phyloP scores from a whole-genome alignment of 176 grass and related monocot genomes.

The Triticum monococcum region DNA sequence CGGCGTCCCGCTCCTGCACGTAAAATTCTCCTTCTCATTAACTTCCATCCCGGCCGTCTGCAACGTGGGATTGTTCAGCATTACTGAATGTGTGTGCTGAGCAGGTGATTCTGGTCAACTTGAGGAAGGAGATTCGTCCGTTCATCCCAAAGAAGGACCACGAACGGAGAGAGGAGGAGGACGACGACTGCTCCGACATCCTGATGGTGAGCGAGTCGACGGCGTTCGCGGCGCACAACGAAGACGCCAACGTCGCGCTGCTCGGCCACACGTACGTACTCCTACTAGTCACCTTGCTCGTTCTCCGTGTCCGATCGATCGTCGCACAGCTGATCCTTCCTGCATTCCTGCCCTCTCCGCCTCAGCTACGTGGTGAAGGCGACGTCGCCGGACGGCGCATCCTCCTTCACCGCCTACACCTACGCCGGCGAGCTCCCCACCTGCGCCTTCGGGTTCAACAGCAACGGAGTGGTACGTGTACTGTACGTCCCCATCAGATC shows the following conservation, averaged over 20 bases:
- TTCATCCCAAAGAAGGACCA: slow-evolving; percentile 38
- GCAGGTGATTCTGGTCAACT: slow-evolving; percentile 73
- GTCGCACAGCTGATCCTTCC: not conserved
- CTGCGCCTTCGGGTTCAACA: slow-evolving; percentile 94
- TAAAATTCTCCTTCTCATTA: slow-evolving; percentile 1
- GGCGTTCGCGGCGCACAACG: slow-evolving; percentile 77
- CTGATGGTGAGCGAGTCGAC: slow-evolving; percentile 57
- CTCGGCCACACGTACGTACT: slow-evolving; percentile 67
- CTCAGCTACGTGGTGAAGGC: slow-evolving; percentile 65
- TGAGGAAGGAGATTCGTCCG: slow-evolving; percentile 78
- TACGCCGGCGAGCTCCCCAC: slow-evolving; percentile 83
- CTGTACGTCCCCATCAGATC: not conserved
- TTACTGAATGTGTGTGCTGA: not conserved
- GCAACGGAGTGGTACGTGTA: slow-evolving; percentile 51
- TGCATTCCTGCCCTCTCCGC: not conserved
- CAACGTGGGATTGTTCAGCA: no score
- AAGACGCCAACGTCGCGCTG: slow-evolving; percentile 69
- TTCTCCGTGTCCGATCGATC: not conserved
- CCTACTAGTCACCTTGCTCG: not conserved
- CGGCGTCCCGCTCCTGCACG: slow-evolving; percentile 57
- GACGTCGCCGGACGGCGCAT: slow-evolving; percentile 41
- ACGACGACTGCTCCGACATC: slow-evolving; percentile 75
- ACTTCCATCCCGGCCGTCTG: no score
- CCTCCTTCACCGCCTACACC: slow-evolving; percentile 74
- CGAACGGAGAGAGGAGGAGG: not conserved